Evolutionary conservation across 345 rosid species (phyloP).

Genomic region (Atalantia buxifolia): DNA sequence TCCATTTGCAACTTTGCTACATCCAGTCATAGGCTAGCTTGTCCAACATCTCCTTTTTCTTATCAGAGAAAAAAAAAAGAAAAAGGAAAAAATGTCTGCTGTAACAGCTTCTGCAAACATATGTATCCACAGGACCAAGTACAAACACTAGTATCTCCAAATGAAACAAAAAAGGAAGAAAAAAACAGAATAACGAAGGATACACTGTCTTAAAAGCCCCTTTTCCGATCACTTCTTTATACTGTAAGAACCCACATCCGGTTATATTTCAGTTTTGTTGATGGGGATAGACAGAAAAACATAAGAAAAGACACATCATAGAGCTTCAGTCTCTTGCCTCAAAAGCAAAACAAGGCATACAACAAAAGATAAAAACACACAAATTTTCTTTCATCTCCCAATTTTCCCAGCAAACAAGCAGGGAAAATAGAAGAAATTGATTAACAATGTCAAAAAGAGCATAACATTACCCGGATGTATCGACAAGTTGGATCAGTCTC

Average conservation of each 20-base stretch:
- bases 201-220: slow-evolving; percentile 89
- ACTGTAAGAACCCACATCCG: slow-evolving; percentile 39
- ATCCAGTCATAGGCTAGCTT: neutral
- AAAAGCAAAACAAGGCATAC: neutral
- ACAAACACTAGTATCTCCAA: neutral
- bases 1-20: neutral
- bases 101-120: neutral
- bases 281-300: neutral
- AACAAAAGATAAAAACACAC: slow-evolving; percentile 5
- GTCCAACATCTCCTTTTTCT: neutral
- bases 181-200: slow-evolving; percentile 23
- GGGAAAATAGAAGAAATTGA: neutral
- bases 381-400: neutral
- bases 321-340: neutral
- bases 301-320: neutral
- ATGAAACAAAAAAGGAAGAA: neutral
- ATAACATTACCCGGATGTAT: slow-evolving; percentile 47
- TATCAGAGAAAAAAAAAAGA: neutral
- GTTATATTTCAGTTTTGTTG: neutral
- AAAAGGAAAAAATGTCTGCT: neutral
- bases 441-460: neutral
- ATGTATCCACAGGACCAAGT: neutral
- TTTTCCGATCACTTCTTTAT: slow-evolving; percentile 64
- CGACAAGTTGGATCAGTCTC: slow-evolving; percentile 68
- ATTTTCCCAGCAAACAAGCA: slow-evolving; percentile 8